Percentiles rank a stretch among this genome's conserved stretches.
phyloP scores from a whole-genome alignment of 169 alveolate species.

The Cryptosporidium meleagridis region DNA sequence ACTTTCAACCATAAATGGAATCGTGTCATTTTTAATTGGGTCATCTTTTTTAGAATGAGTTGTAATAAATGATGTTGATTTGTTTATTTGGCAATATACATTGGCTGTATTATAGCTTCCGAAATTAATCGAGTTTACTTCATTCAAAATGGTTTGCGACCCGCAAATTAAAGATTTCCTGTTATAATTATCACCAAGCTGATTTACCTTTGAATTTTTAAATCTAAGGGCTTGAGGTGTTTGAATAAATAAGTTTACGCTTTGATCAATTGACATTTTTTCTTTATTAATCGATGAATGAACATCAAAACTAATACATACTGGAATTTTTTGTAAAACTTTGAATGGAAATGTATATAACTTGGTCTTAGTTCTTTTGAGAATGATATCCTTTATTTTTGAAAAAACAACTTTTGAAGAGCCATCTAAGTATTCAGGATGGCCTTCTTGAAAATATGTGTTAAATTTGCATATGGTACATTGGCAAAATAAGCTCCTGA shows the following conservation, averaged over 20 bases:
- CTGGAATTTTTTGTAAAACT: constrained; percentile 13
- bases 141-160: not conserved
- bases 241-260: constrained; percentile 11
- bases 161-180: not conserved
- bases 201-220: not conserved
- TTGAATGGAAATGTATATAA: constrained; percentile 11
- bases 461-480: constrained; percentile 35
- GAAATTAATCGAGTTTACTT: constrained; percentile 8
- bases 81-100: not conserved
- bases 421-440: not conserved
- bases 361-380: not conserved
- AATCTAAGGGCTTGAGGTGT: constrained; percentile 27
- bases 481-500: constrained; percentile 8
- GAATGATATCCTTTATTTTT: not conserved
- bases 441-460: not conserved
- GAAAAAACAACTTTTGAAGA: constrained; percentile 1
- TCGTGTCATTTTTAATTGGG: not conserved
- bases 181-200: not conserved
- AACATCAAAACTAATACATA: constrained; percentile 40
- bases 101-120: not conserved
- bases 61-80: not conserved
- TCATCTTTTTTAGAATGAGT: not conserved
- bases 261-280: not conserved
- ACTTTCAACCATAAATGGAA: not conserved
- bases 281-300: not conserved